A percentile compares a stretch with the other conserved stretches of the same genome.
These are phyloP conservation scores for Colletotrichum eleusines DNA, from an alignment of 2,329 filamentous ascomycete genomes.

Conservation along the genomic window DNA sequence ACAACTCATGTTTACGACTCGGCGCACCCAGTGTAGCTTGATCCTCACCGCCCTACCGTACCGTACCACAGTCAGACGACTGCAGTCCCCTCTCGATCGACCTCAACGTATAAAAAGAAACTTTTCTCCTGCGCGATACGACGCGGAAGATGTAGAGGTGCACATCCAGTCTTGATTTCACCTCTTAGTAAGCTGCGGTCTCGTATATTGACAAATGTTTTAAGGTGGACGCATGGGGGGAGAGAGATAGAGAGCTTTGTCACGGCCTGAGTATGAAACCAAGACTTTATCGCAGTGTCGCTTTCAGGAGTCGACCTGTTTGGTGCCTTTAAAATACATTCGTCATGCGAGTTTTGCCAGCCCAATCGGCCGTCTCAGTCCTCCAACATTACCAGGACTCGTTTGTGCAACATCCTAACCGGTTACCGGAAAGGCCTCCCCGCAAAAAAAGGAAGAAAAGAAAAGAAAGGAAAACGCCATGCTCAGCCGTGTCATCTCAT, in stretches of 20 bases:
- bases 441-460: too few relatives aligned
- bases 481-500: constrained; percentile 37
- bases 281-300: background rate
- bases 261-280: background rate
- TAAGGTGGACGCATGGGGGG: too few relatives aligned
- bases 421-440: constrained; percentile 10
- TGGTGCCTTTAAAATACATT: constrained; percentile 33
- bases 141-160: background rate
- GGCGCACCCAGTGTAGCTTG: background rate
- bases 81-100: background rate
- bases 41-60: background rate
- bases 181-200: constrained; percentile 8
- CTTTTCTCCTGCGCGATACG: background rate
- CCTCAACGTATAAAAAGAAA: background rate
- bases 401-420: constrained; percentile 29
- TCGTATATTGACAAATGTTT: background rate
- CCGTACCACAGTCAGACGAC: background rate
- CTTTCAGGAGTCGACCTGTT: constrained; percentile 8
- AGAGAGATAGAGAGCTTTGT: background rate
- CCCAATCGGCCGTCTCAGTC: constrained; percentile 29
- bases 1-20: background rate
- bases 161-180: background rate
- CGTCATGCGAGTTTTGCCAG: constrained; percentile 28
- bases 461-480: constrained; percentile 36
- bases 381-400: constrained; percentile 34